Conservation (phyloP, 2,329 filamentous ascomycete genomes). For the Penicillium sp. region DNA sequence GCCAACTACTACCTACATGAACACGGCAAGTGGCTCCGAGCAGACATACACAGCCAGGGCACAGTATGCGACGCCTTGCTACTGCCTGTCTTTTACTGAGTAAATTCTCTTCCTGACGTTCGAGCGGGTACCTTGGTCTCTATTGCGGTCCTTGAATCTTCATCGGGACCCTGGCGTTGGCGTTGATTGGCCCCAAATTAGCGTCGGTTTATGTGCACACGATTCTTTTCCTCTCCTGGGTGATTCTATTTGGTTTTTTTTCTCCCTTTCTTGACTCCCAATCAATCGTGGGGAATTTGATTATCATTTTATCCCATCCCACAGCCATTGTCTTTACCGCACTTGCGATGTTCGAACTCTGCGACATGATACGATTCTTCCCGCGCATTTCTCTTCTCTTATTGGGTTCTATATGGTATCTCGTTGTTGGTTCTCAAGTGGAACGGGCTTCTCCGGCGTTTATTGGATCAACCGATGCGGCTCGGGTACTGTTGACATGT, state of each 20-base stretch:
- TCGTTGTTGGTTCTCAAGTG: neutral
- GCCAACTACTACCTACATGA: constrained; percentile 34
- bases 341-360: constrained; percentile 5
- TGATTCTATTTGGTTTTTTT: constrained; percentile 21
- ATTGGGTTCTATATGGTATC: constrained; percentile 3
- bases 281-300: neutral
- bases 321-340: constrained; percentile 4
- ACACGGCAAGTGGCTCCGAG: constrained; percentile 22
- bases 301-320: neutral
- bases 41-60: constrained; percentile 39
- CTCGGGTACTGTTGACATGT: constrained; percentile 13
- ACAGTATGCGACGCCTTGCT: constrained; percentile 36
- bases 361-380: constrained; percentile 14
- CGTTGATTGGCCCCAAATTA: constrained; percentile 20
- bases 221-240: constrained; percentile 22
- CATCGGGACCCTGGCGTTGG: constrained; percentile 25
- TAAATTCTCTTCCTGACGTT: constrained; percentile 21
- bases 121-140: constrained; percentile 19
- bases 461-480: constrained; percentile 12
- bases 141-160: constrained; percentile 16
- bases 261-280: neutral
- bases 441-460: too few species aligned
- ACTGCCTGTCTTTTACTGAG: constrained; percentile 37
- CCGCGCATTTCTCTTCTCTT: constrained; percentile 11
- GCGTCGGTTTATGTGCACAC: constrained; percentile 26